phyloP scores from a whole-genome alignment of 106 monocot genomes.

The Acorus gramineus region DNA sequence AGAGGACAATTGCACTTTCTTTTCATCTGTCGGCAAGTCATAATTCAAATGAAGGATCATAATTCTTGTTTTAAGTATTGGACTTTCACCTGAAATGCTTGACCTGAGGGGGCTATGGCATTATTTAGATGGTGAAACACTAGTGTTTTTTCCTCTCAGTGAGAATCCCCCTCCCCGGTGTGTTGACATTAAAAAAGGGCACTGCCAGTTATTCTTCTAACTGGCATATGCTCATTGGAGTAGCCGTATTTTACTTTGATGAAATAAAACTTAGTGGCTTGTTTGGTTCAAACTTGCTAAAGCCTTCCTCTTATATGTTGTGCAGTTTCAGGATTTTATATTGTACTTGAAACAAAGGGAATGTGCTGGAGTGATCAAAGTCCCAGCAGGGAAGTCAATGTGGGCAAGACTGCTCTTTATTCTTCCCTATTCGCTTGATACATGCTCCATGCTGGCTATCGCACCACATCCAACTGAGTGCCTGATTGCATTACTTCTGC shows the following conservation, averaged over 20 bases:
- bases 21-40: no score
- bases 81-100: no score
- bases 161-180: no score
- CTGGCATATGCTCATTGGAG: no score
- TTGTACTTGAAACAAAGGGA: conserved; percentile 87
- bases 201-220: no score
- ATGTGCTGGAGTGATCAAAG: conserved; percentile 92
- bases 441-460: conserved; percentile 57
- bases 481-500: conserved; percentile 67
- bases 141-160: no score
- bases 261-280: not conserved
- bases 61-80: no score
- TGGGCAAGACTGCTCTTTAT: conserved; percentile 93
- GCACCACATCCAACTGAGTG: conserved; percentile 45
- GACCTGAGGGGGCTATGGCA: no score
- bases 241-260: not conserved
- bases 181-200: no score
- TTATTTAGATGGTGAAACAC: no score
- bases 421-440: conserved; percentile 55
- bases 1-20: no score
- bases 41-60: no score
- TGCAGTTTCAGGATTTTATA: conserved; percentile 84
- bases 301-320: not conserved
- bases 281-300: not conserved
- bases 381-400: conserved; percentile 48